phyloP scores from a whole-genome alignment of 2,329 filamentous ascomycete species.

The Leptoxyphium fumago region DNA sequence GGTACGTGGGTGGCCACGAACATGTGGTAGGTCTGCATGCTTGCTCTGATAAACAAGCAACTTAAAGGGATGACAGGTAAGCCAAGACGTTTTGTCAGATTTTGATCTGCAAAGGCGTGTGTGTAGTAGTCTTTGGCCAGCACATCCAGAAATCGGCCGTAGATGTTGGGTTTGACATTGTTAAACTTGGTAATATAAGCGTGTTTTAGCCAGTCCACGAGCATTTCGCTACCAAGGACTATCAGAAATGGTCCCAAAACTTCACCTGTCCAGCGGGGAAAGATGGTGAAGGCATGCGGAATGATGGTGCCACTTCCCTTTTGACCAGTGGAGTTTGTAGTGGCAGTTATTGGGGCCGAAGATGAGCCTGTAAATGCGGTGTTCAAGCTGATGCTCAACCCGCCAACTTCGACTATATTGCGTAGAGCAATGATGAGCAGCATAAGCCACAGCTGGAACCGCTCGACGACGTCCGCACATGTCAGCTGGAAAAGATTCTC shows the following conservation, averaged over 20 bases:
- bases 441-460: slow-evolving; percentile 97
- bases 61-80: slow-evolving; percentile 84
- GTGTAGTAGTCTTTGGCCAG: slow-evolving; percentile 97
- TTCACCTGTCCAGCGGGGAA: slow-evolving; percentile 78
- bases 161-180: slow-evolving; percentile 82
- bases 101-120: slow-evolving; percentile 83
- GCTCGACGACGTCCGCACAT: slow-evolving; percentile 90
- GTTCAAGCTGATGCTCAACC: slow-evolving; percentile 43
- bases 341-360: slow-evolving; percentile 4
- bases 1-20: slow-evolving; percentile 80
- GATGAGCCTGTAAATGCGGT: slow-evolving; percentile 8
- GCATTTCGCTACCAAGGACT: slow-evolving; percentile 88
- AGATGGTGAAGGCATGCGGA: slow-evolving; percentile 77
- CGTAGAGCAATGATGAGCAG: slow-evolving; percentile 88
- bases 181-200: slow-evolving; percentile 98
- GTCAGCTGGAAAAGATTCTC: slow-evolving; percentile 94
- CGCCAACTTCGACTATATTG: slow-evolving; percentile 91
- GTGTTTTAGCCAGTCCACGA: slow-evolving; percentile 94
- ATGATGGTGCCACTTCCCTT: slow-evolving; percentile 47
- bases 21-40: slow-evolving; percentile 95
- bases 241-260: slow-evolving; percentile 86
- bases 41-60: slow-evolving; percentile 88
- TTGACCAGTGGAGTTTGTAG: slow-evolving; percentile 35
- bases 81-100: slow-evolving; percentile 76
- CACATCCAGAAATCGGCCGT: slow-evolving; percentile 80